Conservation (phyloP, 257 asterid genomes). For the Gentiana macrophylla region DNA sequence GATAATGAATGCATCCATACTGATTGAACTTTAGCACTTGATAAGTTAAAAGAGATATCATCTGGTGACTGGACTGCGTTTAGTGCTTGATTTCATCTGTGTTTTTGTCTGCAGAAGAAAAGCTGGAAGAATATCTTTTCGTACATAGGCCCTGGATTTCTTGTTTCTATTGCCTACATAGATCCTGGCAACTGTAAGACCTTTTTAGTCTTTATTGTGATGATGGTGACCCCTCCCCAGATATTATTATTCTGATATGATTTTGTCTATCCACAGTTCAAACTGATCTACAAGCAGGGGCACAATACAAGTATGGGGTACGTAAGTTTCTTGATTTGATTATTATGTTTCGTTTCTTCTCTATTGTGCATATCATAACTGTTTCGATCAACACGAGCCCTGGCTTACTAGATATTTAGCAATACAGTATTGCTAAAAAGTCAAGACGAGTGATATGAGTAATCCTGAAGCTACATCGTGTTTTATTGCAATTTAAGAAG, state of each 20-base stretch:
- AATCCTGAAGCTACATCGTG: too few relatives aligned
- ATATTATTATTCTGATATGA: conserved; percentile 2
- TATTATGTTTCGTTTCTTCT: not conserved
- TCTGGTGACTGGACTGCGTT: too few relatives aligned
- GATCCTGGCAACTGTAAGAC: conserved; percentile 96
- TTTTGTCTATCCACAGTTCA: conserved; percentile 46
- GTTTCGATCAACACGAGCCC: too few relatives aligned
- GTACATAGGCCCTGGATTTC: conserved; percentile 94
- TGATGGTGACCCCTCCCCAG: not conserved
- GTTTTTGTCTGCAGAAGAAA: conserved; percentile 37
- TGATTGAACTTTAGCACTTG: too few relatives aligned
- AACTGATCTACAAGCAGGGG: conserved; percentile 89
- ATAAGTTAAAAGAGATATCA: too few relatives aligned
- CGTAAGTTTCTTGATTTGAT: conserved; percentile 13
- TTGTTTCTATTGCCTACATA: conserved; percentile 93
- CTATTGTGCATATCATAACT: too few relatives aligned
- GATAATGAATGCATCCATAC: too few relatives aligned
- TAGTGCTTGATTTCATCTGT: too few relatives aligned
- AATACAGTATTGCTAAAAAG: not conserved
- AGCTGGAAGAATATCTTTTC: conserved; percentile 92
- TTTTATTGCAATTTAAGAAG: too few relatives aligned
- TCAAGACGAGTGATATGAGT: not conserved
- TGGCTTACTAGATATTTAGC: not conserved
- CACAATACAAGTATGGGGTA: conserved; percentile 91
- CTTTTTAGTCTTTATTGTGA: not conserved